These are phyloP conservation scores for Amyloporia xantha DNA, from an alignment of 768 basidiomycete genomes.

Conservation along the genomic window DNA sequence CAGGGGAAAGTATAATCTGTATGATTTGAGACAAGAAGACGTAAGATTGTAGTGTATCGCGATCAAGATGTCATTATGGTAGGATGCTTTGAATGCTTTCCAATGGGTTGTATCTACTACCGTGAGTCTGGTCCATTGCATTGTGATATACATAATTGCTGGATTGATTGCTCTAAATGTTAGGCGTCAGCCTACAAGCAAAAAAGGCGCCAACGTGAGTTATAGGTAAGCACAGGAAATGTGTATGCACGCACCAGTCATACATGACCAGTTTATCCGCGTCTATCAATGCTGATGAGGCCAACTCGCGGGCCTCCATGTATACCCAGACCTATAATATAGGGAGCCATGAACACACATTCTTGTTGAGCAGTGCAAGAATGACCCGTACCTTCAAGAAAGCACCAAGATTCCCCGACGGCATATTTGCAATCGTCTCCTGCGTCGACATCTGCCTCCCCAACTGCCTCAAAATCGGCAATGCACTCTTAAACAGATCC, in stretches of 20 bases:
- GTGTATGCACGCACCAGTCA: slow-evolving; percentile 59
- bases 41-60: background rate
- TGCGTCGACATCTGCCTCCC: slow-evolving; percentile 86
- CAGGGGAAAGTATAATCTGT: background rate
- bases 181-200: slow-evolving; percentile 44
- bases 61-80: background rate
- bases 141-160: background rate
- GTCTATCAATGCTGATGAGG: slow-evolving; percentile 68
- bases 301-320: slow-evolving; percentile 87
- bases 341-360: no score
- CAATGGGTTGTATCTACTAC: background rate
- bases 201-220: slow-evolving; percentile 10
- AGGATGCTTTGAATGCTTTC: background rate
- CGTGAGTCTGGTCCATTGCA: background rate
- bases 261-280: slow-evolving; percentile 84
- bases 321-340: slow-evolving; percentile 87
- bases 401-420: slow-evolving; percentile 69
- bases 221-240: background rate
- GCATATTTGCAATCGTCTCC: slow-evolving; percentile 54
- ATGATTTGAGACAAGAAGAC: background rate
- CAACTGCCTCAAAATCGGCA: slow-evolving; percentile 89
- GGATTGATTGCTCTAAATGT: slow-evolving; percentile 26
- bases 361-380: no score
- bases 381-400: slow-evolving; percentile 70
- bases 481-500: slow-evolving; percentile 91